phyloP scores from a whole-genome alignment of 306 rosid genomes.

The Pueraria montana region DNA sequence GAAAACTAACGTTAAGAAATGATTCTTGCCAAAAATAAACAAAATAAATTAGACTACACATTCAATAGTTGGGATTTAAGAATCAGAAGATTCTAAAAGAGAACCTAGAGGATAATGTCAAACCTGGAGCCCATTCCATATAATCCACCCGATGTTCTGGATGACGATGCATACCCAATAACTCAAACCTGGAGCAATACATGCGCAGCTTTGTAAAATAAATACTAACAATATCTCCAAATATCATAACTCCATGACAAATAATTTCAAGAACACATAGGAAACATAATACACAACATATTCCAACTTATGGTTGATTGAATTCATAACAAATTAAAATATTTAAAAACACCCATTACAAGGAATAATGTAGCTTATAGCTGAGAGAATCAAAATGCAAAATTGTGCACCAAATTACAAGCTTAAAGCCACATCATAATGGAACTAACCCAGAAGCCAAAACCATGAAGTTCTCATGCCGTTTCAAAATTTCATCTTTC shows the following conservation, averaged over 20 bases:
- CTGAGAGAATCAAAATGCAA: conserved; percentile 21
- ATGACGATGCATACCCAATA: conserved; percentile 97
- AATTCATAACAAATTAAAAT: conserved; percentile 27
- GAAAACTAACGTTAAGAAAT: neutral
- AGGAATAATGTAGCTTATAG: conserved; percentile 28
- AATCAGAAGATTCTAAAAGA: conserved; percentile 39
- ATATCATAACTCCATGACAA: neutral
- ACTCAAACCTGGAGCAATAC: conserved; percentile 70
- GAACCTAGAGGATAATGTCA: conserved; percentile 46
- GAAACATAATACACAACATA: conserved; percentile 32
- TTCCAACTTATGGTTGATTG: neutral
- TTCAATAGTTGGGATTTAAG: conserved; percentile 5
- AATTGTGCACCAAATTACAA: neutral
- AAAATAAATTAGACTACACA: conserved; percentile 24
- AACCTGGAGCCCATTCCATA: conserved; percentile 99
- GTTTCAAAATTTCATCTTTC: conserved; percentile 75
- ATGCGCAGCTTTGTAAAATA: conserved; percentile 31
- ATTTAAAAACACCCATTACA: neutral
- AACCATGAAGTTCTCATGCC: conserved; percentile 76
- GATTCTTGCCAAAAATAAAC: conserved; percentile 25
- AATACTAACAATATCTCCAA: neutral
- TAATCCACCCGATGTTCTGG: conserved; percentile 92
- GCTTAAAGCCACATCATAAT: conserved; percentile 11
- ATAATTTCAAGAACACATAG: conserved; percentile 34
- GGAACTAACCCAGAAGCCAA: conserved; percentile 92